These are phyloP conservation scores for Leptosphaerulina australis DNA, from an alignment of 2,329 filamentous ascomycete species.

Conservation along the genomic window DNA sequence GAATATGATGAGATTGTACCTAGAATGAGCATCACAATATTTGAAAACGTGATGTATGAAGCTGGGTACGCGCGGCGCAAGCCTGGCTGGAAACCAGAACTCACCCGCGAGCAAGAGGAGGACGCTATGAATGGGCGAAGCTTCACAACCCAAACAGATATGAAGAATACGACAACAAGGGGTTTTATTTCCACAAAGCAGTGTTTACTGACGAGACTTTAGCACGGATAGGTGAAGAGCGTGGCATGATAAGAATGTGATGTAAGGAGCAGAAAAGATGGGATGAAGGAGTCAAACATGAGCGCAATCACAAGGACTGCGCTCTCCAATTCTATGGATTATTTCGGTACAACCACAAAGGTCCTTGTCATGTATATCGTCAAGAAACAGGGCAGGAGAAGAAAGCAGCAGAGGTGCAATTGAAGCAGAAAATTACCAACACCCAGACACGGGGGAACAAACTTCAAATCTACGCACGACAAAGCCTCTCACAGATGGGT, in stretches of 20 bases:
- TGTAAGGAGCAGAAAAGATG: not conserved
- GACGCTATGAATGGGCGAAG: too few species aligned
- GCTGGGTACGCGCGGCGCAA: too few species aligned
- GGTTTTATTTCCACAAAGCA: not conserved
- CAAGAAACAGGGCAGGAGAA: not conserved
- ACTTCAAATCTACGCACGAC: not conserved
- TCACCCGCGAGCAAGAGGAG: too few species aligned
- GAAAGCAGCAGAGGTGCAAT: not conserved
- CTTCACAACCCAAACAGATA: too few species aligned
- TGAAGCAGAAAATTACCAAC: too few species aligned
- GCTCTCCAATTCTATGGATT: not conserved
- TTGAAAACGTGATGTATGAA: too few species aligned
- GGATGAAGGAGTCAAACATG: not conserved
- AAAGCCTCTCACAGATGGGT: not conserved
- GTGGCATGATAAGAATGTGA: not conserved
- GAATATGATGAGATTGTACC: not conserved
- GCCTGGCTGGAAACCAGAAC: too few species aligned
- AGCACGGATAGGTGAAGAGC: not conserved
- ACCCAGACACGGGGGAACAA: not conserved
- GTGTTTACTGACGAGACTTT: not conserved
- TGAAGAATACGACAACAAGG: not conserved
- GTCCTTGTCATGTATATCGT: not conserved
- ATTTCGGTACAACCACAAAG: not conserved
- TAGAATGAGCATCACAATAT: too few species aligned
- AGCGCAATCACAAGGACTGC: not conserved